Evolutionary conservation across 2,329 filamentous ascomycete genomes (phyloP), one percentile per base, ranked within the genome.

Genomic region (Teratosphaeria zuluensis): DNA sequence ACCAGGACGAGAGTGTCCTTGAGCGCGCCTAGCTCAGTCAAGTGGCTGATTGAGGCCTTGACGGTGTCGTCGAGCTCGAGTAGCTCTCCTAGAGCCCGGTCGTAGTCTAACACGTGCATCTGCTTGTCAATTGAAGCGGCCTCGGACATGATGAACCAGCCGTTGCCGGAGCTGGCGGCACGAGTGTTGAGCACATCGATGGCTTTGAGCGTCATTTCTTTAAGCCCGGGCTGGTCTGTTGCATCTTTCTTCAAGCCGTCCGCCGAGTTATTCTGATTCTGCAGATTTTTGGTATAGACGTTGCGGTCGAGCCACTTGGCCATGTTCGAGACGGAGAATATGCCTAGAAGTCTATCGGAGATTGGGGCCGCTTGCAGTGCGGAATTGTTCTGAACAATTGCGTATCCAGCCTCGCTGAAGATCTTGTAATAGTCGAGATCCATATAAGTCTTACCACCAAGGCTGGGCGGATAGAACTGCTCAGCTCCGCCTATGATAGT

Each of bases 181-280:
- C 77, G 77, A 46, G 79, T 79, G 72, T 87, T 76, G n/a, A 94
- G 82, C 56, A 92, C 84, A 60, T 92, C 88, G 55, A 94, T 82
- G 28, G 89, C 89, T 78, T 95, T 95, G 66, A 92, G 78, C 0
- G 90, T 92, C 90, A 95, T 95, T 52, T 94, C 88, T 75, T 90
- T 92, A 55, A 94, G 83, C 4, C 90, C 90, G 0, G 90, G 90
- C 31, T 92, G 83, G 68, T 94, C 89, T 7, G 81, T 78, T 4
- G 89, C 89, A 48, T 87, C 77, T 16, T 76, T 77, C 51, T 81
- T 78, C 62, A 80, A 80, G 55, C 89, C 89, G 11, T 82, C 78
- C 0, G 90, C 89, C 65, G 87, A 81, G 72, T 92, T 89, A 59
- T 81, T 81, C 62, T 86, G 80, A 53, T 74, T 78, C 64, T 80